Evolutionary conservation across 2,329 filamentous ascomycete species (phyloP).

Genomic region (Sclerotinia nivalis): DNA sequence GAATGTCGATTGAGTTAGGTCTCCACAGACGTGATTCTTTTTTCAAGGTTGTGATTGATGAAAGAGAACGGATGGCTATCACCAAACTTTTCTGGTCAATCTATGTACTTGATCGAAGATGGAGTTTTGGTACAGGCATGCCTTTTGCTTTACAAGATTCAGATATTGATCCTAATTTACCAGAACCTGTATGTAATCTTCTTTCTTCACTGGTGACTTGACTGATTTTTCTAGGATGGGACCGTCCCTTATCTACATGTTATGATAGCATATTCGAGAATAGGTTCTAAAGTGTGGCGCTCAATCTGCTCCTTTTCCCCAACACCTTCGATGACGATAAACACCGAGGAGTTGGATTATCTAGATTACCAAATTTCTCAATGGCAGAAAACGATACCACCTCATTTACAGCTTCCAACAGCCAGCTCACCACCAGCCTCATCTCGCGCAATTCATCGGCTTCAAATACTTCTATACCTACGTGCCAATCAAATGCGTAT

Average conservation of each 20-base stretch:
- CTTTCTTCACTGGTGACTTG: conserved; percentile 26
- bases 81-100: conserved; percentile 82
- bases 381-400: conserved; percentile 78
- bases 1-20: conserved; percentile 78
- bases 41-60: conserved; percentile 63
- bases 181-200: conserved; percentile 66
- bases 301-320: conserved; percentile 53
- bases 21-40: conserved; percentile 79
- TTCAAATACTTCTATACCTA: conserved; percentile 82
- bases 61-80: conserved; percentile 66
- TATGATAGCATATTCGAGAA: conserved; percentile 82
- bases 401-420: conserved; percentile 56
- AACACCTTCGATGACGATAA: conserved; percentile 28
- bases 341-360: conserved; percentile 72
- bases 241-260: conserved; percentile 68
- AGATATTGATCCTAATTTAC: conserved; percentile 78
- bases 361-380: conserved; percentile 81
- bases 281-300: conserved; percentile 85
- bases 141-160: conserved; percentile 83
- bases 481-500: conserved; percentile 89
- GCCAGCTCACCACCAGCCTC: conserved; percentile 48
- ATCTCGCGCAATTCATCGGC: conserved; percentile 57
- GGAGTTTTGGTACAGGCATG: conserved; percentile 87
- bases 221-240: conserved; percentile 32
- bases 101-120: conserved; percentile 81